Evolutionary conservation across 1,284 basidiomycete species (phyloP).

Genomic region (Papiliotrema laurentii): DNA sequence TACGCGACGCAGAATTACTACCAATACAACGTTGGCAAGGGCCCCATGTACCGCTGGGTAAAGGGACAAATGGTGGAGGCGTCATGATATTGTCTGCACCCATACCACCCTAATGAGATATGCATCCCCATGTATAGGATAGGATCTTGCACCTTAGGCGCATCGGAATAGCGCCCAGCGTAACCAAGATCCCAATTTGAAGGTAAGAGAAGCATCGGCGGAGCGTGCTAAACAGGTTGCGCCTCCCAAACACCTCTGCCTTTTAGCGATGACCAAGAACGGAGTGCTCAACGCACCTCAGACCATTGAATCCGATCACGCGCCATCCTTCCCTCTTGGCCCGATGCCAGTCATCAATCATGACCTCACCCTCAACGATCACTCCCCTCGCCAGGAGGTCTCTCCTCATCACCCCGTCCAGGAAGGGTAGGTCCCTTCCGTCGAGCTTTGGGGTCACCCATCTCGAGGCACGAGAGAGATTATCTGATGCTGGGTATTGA

Average conservation of each 20-base stretch:
- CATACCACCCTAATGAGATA: too few relatives aligned
- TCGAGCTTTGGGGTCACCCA: slow-evolving; percentile 36
- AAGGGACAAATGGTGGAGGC: slow-evolving; percentile 23
- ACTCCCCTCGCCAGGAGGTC: slow-evolving; percentile 26
- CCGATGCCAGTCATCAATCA: slow-evolving; percentile 18
- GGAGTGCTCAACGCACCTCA: slow-evolving; percentile 20
- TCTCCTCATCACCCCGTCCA: slow-evolving; percentile 35
- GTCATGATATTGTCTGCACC: too few relatives aligned
- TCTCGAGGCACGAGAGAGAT: not conserved
- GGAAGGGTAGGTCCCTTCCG: slow-evolving; percentile 12
- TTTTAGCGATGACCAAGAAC: not conserved
- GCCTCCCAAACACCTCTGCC: slow-evolving; percentile 40
- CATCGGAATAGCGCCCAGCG: too few relatives aligned
- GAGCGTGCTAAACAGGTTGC: slow-evolving; percentile 9
- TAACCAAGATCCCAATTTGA: not conserved
- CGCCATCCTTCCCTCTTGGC: slow-evolving; percentile 18
- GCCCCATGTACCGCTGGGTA: slow-evolving; percentile 27
- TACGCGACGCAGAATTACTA: slow-evolving; percentile 44
- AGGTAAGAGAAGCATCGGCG: not conserved
- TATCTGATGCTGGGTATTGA: slow-evolving; percentile 7
- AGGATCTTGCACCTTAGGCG: too few relatives aligned
- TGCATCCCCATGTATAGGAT: too few relatives aligned
- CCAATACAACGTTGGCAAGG: slow-evolving; percentile 35
- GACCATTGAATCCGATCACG: slow-evolving; percentile 41
- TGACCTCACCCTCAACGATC: slow-evolving; percentile 25